phyloP scores from a whole-genome alignment of 1,284 basidiomycete species.

The Leccinum fuscescens region DNA sequence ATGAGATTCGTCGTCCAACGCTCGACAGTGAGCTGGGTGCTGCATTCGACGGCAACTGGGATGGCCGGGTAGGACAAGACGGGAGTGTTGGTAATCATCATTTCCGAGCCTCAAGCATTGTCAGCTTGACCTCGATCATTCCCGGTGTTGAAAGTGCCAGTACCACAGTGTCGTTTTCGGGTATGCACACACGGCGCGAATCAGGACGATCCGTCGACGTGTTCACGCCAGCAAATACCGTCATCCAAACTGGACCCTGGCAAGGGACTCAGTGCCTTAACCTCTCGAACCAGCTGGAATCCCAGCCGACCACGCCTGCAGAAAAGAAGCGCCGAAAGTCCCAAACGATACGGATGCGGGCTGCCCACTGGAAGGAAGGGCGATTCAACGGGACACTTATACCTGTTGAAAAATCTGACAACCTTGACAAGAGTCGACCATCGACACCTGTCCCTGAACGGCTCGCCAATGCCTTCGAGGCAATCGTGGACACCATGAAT shows the following conservation, averaged over 20 bases:
- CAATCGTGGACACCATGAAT: conserved; percentile 42
- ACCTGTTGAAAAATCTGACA: conserved; percentile 12
- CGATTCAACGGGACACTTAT: conserved; percentile 37
- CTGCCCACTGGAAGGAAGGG: conserved; percentile 44
- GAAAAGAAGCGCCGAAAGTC: conserved; percentile 40
- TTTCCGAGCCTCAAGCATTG: conserved; percentile 25
- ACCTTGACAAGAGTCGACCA: conserved; percentile 20
- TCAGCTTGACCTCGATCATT: conserved; percentile 17
- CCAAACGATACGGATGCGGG: conserved; percentile 45
- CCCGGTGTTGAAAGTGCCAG: conserved; percentile 10
- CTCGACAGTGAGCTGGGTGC: conserved; percentile 33
- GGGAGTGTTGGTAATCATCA: conserved; percentile 13
- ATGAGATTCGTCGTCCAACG: conserved; percentile 17
- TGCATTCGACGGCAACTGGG: conserved; percentile 29
- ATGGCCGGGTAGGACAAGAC: conserved; percentile 3
- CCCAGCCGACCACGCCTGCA: conserved; percentile 8
- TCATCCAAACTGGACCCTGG: conserved; percentile 13
- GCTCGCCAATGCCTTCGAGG: conserved; percentile 39
- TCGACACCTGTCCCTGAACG: conserved; percentile 37
- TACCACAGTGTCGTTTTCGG: conserved; percentile 8
- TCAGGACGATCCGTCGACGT: background rate
- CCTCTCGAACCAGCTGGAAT: conserved; percentile 3
- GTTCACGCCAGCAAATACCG: conserved; percentile 3
- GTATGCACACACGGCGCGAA: conserved; percentile 1
- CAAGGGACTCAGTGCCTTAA: conserved; percentile 3